Conservation (phyloP, 352 stramenopile genomes). For the Achlya hypogyna region DNA sequence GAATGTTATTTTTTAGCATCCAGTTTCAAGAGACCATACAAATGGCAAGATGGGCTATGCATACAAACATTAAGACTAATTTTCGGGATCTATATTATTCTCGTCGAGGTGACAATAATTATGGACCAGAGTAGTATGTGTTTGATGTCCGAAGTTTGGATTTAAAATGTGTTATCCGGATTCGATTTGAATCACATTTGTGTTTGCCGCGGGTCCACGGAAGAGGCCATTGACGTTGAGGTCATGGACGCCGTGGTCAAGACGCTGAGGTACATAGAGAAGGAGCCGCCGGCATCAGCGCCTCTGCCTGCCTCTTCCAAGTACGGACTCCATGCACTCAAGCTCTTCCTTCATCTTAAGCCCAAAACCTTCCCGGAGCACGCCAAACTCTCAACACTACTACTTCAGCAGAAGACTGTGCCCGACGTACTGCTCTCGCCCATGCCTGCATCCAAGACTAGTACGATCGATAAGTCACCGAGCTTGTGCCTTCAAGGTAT, state of each 20-base stretch:
- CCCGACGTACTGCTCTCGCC: neutral
- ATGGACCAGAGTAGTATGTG: too few species aligned
- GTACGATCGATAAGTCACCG: conserved; percentile 14
- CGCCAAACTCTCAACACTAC: neutral
- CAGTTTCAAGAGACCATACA: too few species aligned
- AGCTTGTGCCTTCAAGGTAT: conserved; percentile 20
- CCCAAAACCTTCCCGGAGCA: conserved; percentile 15
- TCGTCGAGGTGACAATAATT: too few species aligned
- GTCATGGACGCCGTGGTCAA: conserved; percentile 19
- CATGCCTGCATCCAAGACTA: neutral
- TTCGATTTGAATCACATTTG: neutral
- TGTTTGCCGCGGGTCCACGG: neutral
- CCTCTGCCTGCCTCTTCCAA: neutral
- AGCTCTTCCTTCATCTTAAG: conserved; percentile 8
- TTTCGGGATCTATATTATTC: too few species aligned
- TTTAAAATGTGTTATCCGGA: conserved; percentile 5
- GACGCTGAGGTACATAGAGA: neutral
- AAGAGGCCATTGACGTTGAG: neutral
- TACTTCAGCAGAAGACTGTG: neutral
- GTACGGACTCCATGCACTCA: conserved; percentile 2
- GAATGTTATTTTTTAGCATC: too few species aligned
- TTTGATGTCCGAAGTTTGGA: neutral
- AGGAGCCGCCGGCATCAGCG: neutral
- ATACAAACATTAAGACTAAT: too few species aligned
- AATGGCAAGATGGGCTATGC: too few species aligned